Conservation (phyloP, 306 rosid genomes). For the Vigna angularis region DNA sequence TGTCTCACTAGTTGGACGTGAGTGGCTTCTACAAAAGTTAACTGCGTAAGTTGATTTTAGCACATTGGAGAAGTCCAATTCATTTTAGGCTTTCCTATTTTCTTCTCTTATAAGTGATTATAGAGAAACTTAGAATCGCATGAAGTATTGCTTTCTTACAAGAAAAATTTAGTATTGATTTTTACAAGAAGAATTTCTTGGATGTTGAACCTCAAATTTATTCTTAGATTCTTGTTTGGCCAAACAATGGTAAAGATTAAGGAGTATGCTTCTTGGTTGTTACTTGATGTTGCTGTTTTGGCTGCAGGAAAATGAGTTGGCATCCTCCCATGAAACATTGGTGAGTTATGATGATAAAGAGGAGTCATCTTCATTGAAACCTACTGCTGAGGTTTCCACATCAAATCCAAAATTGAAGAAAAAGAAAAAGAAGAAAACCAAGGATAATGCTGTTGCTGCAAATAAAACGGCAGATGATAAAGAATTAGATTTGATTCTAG, state of each 20-base stretch:
- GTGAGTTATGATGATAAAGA: conserved; percentile 38
- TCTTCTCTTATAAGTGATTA: neutral
- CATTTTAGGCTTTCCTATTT: neutral
- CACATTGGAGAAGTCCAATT: neutral
- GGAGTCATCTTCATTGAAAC: conserved; percentile 44
- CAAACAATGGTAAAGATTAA: neutral
- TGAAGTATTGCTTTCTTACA: conserved; percentile 14
- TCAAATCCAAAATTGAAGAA: conserved; percentile 74
- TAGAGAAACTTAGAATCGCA: neutral
- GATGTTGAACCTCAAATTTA: conserved; percentile 11
- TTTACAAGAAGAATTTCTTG: conserved; percentile 13
- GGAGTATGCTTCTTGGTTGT: conserved; percentile 23
- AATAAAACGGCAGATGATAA: conserved; percentile 52
- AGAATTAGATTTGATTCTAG: conserved; percentile 66
- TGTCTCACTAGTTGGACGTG: neutral
- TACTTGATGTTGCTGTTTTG: conserved; percentile 28
- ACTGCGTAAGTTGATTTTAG: neutral
- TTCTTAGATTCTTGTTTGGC: conserved; percentile 1
- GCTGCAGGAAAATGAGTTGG: conserved; percentile 60
- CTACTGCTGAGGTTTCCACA: conserved; percentile 42
- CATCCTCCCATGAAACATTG: conserved; percentile 33
- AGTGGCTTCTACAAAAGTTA: neutral
- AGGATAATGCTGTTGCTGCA: conserved; percentile 58
- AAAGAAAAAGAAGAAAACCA: conserved; percentile 86
- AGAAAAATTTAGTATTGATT: conserved; percentile 6